Conservation (phyloP, 164 flowering plant species). For the Vitis riparia region DNA sequence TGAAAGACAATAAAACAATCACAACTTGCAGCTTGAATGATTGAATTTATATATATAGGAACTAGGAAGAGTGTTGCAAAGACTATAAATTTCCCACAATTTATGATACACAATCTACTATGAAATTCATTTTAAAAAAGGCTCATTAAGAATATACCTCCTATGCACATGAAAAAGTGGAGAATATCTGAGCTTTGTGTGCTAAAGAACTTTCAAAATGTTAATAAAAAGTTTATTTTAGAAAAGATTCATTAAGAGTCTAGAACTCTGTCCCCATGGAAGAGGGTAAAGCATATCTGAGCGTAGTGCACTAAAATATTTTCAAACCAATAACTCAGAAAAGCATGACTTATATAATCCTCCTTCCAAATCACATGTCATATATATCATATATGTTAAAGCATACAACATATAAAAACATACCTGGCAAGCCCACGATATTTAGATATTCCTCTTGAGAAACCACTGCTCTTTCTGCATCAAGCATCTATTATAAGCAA, state of each 20-base stretch:
- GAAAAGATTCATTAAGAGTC: too few relatives aligned
- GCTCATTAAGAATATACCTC: too few relatives aligned
- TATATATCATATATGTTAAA: background rate
- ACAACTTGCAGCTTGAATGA: too few relatives aligned
- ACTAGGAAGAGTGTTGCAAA: too few relatives aligned
- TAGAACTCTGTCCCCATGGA: too few relatives aligned
- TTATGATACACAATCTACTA: background rate
- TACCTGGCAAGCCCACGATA: constrained; percentile 92
- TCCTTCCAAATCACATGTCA: too few relatives aligned
- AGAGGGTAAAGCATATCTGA: too few relatives aligned
- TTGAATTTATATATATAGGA: too few relatives aligned
- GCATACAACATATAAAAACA: background rate
- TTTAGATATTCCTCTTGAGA: constrained; percentile 89
- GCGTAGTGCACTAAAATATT: too few relatives aligned
- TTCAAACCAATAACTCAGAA: background rate
- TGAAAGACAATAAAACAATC: too few relatives aligned
- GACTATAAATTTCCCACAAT: too few relatives aligned
- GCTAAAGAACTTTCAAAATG: background rate
- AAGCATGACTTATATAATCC: background rate
- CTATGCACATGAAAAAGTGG: background rate
- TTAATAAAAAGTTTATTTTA: too few relatives aligned
- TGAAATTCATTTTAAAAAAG: background rate
- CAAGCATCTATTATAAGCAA: constrained; percentile 20
- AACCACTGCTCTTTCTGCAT: constrained; percentile 97
- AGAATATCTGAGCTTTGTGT: background rate